phyloP scores from a whole-genome alignment of 768 basidiomycete species.

The Pleurotus djamor region DNA sequence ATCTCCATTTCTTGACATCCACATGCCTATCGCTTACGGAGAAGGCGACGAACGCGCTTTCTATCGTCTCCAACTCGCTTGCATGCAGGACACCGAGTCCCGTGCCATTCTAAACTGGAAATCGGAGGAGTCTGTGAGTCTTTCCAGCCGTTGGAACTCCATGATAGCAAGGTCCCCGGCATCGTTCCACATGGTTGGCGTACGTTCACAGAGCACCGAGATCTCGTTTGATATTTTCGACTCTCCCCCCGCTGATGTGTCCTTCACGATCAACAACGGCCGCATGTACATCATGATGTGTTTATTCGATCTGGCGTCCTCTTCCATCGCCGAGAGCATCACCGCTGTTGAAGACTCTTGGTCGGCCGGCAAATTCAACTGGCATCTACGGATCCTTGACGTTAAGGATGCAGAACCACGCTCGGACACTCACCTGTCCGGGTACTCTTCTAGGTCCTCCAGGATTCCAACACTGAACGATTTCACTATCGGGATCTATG shows the following conservation, averaged over 20 bases:
- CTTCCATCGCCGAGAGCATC: background rate
- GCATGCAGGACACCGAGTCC: background rate
- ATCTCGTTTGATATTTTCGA: background rate
- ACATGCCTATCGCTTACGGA: background rate
- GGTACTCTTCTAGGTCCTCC: too few relatives aligned
- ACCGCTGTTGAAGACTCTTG: too few relatives aligned
- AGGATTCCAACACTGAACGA: too few relatives aligned
- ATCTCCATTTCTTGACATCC: background rate
- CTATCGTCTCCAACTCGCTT: background rate
- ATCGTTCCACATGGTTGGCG: background rate
- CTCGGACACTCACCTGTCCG: background rate
- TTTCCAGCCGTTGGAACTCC: background rate
- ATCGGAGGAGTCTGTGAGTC: too few relatives aligned
- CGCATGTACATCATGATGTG: background rate
- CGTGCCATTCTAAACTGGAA: background rate
- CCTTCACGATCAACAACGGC: background rate
- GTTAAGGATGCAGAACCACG: background rate
- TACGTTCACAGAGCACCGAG: background rate
- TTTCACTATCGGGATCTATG: background rate
- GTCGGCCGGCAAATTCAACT: background rate
- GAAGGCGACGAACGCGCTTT: background rate
- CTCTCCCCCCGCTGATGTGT: background rate
- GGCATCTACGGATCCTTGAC: background rate
- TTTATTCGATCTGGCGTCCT: background rate
- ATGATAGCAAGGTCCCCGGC: background rate